Evolutionary conservation across 805 yeast species (phyloP), one percentile per base, ranked within the genome.

Genomic region (Jamesozyma hellenica): DNA sequence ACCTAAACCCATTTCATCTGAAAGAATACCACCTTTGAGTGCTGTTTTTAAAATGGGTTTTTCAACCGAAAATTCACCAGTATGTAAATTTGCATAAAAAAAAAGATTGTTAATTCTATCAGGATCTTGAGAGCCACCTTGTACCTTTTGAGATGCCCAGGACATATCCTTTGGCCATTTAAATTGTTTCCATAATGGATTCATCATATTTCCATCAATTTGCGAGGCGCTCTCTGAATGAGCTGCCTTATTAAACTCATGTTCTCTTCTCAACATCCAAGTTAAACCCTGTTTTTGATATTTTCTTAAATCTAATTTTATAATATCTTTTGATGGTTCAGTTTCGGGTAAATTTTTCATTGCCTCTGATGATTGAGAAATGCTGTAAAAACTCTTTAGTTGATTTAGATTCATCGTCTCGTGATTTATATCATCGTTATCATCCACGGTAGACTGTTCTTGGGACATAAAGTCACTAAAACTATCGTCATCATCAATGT

Each of bases 1-100:
- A 32, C 97, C 97, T 8, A 88, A 67, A 0, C 97, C 97, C 97
- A 88, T 88, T 58, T 88, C 97, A 63, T 88, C 97, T 0, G 96
- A 95, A 13, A 88, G 63, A 16, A 88, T 82, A 2, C 97, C 97
- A 28, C 97, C 96, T 36, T 69, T 67, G 36, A 79, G 70, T 15
- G 71, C 52, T 1, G 79, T 67, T 42, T 70, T 74, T 31, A 86
- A 64, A 11, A 77, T 50, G 1, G 96, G 96, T 44, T 72, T 75
- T 17, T 72, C 70, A 13, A 74, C 49, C 0, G 90, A 75, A 40
- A 90, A 72, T 41, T 82, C 87, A 4, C 96, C 96, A 40, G 82
- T 75, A 53, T 79, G 82, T 42, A 83, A 58, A 51, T 86, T 87
- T 13, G 81, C 87, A 57, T 80, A 88, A 50, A 88, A 87, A 33